A percentile compares a stretch with the other conserved stretches of the same genome.
Conservation (phyloP, 2,329 filamentous ascomycete genomes). For the Ceratocystiopsis brevicomis region DNA sequence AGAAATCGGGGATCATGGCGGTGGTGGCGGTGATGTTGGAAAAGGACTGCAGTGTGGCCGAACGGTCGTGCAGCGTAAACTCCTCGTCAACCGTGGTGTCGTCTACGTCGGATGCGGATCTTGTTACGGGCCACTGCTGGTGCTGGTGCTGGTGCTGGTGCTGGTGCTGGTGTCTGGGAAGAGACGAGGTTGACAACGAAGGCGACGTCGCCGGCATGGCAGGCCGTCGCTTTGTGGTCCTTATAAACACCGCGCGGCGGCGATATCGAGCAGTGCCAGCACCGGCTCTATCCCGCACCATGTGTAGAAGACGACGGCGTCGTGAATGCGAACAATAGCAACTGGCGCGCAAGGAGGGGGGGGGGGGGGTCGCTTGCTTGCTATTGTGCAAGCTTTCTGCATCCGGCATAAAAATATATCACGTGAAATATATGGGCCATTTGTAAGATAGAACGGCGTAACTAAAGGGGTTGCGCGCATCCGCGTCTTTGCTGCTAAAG, state of each 20-base stretch:
- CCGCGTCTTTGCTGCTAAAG: too few relatives aligned
- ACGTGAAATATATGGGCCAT: too few relatives aligned
- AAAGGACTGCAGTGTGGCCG: neutral
- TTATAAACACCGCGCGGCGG: constrained; percentile 11
- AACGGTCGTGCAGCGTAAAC: constrained; percentile 1
- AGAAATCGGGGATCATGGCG: constrained; percentile 33
- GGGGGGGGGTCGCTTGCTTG: too few relatives aligned
- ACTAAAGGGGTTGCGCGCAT: too few relatives aligned
- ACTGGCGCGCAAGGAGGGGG: too few relatives aligned
- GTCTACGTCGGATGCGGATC: neutral
- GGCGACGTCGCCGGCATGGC: constrained; percentile 3
- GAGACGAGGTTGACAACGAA: neutral
- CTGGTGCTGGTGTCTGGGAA: neutral
- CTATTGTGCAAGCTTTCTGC: too few relatives aligned
- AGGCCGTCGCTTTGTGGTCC: constrained; percentile 6
- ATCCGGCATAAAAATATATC: too few relatives aligned
- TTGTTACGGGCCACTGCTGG: neutral
- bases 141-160: neutral
- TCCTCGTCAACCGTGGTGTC: constrained; percentile 4
- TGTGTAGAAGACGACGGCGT: constrained; percentile 1
- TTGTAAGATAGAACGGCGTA: too few relatives aligned
- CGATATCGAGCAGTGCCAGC: constrained; percentile 6
- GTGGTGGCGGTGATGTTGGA: neutral
- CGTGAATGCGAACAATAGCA: neutral
- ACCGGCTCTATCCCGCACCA: constrained; percentile 5